Conservation (phyloP, 441 rosid species). For the Kokia cookei region DNA sequence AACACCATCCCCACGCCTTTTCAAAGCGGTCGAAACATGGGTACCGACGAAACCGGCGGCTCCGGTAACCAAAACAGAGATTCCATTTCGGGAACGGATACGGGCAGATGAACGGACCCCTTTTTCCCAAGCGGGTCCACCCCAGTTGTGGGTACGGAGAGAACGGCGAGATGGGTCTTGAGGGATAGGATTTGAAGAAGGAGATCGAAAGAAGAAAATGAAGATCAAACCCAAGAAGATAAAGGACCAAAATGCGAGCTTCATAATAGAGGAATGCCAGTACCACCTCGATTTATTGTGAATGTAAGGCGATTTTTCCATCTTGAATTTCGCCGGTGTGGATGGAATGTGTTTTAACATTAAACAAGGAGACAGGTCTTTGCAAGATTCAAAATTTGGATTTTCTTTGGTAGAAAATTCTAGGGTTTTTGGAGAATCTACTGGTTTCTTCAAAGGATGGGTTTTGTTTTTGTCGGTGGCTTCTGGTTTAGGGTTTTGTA, state of each 20-base stretch:
- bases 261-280: conserved; percentile 58
- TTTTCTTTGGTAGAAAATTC: not conserved
- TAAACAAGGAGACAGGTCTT: not conserved
- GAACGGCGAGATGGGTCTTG: conserved; percentile 79
- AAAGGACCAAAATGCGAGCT: conserved; percentile 76
- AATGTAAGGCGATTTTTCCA: conserved; percentile 71
- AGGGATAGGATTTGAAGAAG: conserved; percentile 40
- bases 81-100: conserved; percentile 53
- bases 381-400: not conserved
- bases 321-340: conserved; percentile 95
- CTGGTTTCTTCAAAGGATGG: conserved; percentile 40
- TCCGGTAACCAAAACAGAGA: conserved; percentile 85
- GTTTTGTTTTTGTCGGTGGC: conserved; percentile 9
- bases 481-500: conserved; percentile 5
- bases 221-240: conserved; percentile 65
- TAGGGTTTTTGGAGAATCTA: conserved; percentile 32
- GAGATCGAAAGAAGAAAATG: conserved; percentile 75
- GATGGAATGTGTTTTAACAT: conserved; percentile 63
- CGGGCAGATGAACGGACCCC: conserved; percentile 63
- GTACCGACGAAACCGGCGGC: conserved; percentile 98
- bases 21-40: conserved; percentile 80
- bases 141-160: conserved; percentile 65
- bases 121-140: conserved; percentile 81
- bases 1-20: conserved; percentile 91
- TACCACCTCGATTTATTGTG: conserved; percentile 63